A percentile compares a stretch with the other conserved stretches of the same genome.
phyloP scores from a whole-genome alignment of 192 early-diverging fungal species.

The Coemansia sp. region DNA sequence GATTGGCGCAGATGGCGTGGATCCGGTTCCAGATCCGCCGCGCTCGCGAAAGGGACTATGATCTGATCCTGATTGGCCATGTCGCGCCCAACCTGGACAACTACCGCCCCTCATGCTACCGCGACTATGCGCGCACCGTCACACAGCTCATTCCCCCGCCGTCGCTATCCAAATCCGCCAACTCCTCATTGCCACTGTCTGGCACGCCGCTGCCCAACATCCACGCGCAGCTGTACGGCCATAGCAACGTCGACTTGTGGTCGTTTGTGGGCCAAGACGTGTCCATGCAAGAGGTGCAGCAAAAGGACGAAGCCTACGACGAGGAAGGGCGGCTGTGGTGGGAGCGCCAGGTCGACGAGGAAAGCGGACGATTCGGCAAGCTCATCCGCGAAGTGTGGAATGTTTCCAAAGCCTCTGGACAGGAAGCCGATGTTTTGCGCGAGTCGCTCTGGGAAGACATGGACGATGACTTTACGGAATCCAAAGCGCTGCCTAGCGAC shows the following conservation, averaged over 20 bases:
- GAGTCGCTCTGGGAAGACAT: slow-evolving; percentile 31
- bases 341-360: slow-evolving; percentile 43
- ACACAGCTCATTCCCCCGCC: slow-evolving; percentile 34
- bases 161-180: neutral
- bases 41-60: slow-evolving; percentile 49
- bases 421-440: slow-evolving; percentile 1
- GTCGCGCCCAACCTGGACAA: slow-evolving; percentile 62
- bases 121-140: slow-evolving; percentile 55
- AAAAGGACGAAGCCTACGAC: neutral
- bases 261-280: slow-evolving; percentile 58
- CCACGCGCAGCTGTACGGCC: slow-evolving; percentile 72
- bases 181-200: neutral
- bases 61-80: slow-evolving; percentile 68
- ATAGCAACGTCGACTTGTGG: slow-evolving; percentile 75
- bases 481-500: slow-evolving; percentile 23
- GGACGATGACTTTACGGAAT: slow-evolving; percentile 6
- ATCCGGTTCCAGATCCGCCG: slow-evolving; percentile 61
- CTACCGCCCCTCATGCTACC: slow-evolving; percentile 58
- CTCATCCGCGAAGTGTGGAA: slow-evolving; percentile 42
- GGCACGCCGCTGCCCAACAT: neutral
- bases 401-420: neutral
- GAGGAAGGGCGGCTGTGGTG: slow-evolving; percentile 32
- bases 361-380: slow-evolving; percentile 35
- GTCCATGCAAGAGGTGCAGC: neutral
- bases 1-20: slow-evolving; percentile 69